Base-by-base conservation (phyloP, 2,329 filamentous ascomycete genomes). In the Colletotrichum truncatum region DNA sequence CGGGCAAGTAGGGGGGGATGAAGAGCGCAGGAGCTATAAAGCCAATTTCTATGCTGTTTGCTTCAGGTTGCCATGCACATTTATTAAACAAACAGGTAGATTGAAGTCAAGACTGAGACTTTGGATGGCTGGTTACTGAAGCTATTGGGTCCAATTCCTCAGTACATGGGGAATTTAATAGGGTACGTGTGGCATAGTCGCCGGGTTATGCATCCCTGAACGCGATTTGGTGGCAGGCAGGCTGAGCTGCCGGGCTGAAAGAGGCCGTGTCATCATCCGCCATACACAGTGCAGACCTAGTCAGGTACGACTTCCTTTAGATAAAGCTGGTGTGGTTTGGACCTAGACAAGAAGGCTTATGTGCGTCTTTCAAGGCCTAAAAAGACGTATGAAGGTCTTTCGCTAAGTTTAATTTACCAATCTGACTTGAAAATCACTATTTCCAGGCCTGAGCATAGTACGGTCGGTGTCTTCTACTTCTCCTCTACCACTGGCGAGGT, bases 201-300 rank as follows among this genome's bases (percentile, higher is more conserved):
- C 38, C 39, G 26, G 52, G 14, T 12, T 43, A 32, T 39, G 34
- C 52, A 55, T 55, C 52, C 52, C 52, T 55, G 52, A 53, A 53
- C 49, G 52, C 48, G 48, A 52, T 25, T 23, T n/a, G n/a, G 41
- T 45, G 30, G 54, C 32, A 28, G 54, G 32, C 54, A 21, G 28
- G 45, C 26, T 48, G 26, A 25, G 48, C 48, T 36, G n/a, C 53
- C 45, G 38, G 53, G 53, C 39, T 56, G 53, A 46, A 36, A 34
- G 16, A 18, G 53, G 39, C 53, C 39, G 53, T 56, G 53, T 56
- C 53, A 56, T 46, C 26, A 36, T 18, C 41, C 12, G 21, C 26
- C 53, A 25, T 26, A 46, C 21, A 56, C 53, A 36, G 53, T 56
- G 28, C 16, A 36, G 21, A 4, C 16, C 6, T 14, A 5, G 38